Evolutionary conservation across 495 filamentous ascomycete species (phyloP), one percentile per base, ranked within the genome.

Genomic region (Neurospora discreta): DNA sequence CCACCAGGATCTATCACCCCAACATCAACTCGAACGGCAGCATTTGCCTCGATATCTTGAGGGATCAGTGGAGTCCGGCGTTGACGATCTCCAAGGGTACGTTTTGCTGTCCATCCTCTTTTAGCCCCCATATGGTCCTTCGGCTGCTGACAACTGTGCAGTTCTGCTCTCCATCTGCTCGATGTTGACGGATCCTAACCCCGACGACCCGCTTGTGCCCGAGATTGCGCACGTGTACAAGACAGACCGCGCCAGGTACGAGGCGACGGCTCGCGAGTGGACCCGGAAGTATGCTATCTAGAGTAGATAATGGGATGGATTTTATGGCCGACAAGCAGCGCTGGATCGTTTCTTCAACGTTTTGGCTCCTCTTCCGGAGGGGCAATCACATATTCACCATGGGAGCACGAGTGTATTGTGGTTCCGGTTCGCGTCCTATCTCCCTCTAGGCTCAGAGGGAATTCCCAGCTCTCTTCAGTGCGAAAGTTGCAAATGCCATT

Each of bases 1-100:
- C 93, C 73, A 99, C 95, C 70, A 90, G 95, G 78, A 98, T 99
- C 87, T 98, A 99, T 81, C 95, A 99, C 86, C 95, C 95, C 78
- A 99, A 99, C 85, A 99, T 99, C 93, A 99, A 99, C 87, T 96
- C 93, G 74, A 99, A 99, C 81, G 95, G 95, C 81, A 97, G 93
- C 82, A 99, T 99, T 84, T 99, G 95, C 83, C 85, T 99, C 77
- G 95, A 99, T 80, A 99, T 99, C 77, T 84, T 99, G 79, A 89
- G 95, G 84, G 95, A 99, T 81, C 95, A 99, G 86, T 99, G 95
- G 95, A 98, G 94, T 82, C 95, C 95, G 39, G 95, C 95, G 46
- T 87, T 99, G 81, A 99, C 95, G 73, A 98, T 99, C 77, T 98
- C 95, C 43, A 99, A 99, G 87, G 95, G 95, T 97, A 82, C 69